Conservation (phyloP, 495 filamentous ascomycete genomes). For the Neurospora pannonica region DNA sequence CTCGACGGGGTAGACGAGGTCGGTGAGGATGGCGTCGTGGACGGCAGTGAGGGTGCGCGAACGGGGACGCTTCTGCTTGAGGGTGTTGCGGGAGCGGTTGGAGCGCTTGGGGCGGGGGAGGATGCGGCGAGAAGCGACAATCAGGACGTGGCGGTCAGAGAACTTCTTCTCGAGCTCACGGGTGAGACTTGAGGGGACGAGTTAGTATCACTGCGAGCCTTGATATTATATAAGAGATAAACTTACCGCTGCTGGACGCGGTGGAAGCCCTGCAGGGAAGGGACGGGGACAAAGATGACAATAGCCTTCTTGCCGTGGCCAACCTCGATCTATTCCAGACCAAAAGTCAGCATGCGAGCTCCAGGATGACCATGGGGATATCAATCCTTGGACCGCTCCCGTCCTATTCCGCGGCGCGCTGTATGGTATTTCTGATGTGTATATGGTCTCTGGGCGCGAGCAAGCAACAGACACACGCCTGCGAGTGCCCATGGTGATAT, state of each 20-base stretch:
- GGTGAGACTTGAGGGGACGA: slow-evolving; percentile 68
- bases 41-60: slow-evolving; percentile 95
- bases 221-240: not conserved
- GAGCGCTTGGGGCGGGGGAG: slow-evolving; percentile 95
- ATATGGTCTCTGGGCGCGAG: slow-evolving; percentile 13
- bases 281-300: slow-evolving; percentile 99
- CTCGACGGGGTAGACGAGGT: slow-evolving; percentile 99
- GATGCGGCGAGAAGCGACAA: slow-evolving; percentile 97
- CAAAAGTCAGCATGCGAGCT: slow-evolving; percentile 61
- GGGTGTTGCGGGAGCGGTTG: slow-evolving; percentile 82
- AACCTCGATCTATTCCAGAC: slow-evolving; percentile 83
- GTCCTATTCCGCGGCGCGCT: slow-evolving; percentile 49
- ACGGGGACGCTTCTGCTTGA: slow-evolving; percentile 96
- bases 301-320: slow-evolving; percentile 99
- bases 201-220: slow-evolving; percentile 12
- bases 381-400: slow-evolving; percentile 58
- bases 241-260: slow-evolving; percentile 97
- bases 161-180: slow-evolving; percentile 99
- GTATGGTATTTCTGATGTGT: slow-evolving; percentile 21
- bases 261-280: slow-evolving; percentile 91
- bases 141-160: slow-evolving; percentile 98
- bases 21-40: slow-evolving; percentile 89
- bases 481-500: slow-evolving; percentile 1
- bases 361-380: slow-evolving; percentile 33
- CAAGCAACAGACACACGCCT: slow-evolving; percentile 3